Evolutionary conservation across 192 early-diverging fungal species (phyloP), one percentile per base, ranked within the genome.

Genomic region (Podila clonocystis): DNA sequence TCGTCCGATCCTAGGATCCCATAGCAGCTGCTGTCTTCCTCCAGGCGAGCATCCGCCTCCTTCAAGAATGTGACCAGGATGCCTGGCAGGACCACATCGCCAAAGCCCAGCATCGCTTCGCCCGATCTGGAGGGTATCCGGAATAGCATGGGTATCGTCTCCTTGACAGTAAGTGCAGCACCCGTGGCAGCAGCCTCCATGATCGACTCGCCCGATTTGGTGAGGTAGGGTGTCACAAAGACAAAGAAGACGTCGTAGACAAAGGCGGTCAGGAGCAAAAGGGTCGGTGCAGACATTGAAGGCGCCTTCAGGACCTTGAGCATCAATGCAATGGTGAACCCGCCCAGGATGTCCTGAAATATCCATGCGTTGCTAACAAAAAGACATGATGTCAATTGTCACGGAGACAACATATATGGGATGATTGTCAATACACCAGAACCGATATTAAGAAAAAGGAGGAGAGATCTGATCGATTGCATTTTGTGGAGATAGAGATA

Each of bases 181-280:
- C 83, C 83, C 48, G 83, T 84, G 1, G 83, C 83, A 9, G 83
- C 83, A 45, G 83, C 76, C 28, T 82, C 83, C 83, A 84, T 84
- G 29, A 84, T 74, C 9, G 83, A 84, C 38, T 84, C 72, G 38
- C 83, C 77, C 22, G 70, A 70, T 59, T 62, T 65, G 22, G 83
- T 84, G 11, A 84, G 63, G 69, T 80, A 70, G 2, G 83, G 78
- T 29, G 83, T 80, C 24, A 84, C 73, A 68, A 84, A 84, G 24
- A 84, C 83, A 31, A 77, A 84, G 60, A 84, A 84, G 61, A 84
- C 73, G 38, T 82, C 83, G 48, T 84, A 84, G 15, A 82, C 49
- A 65, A 84, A 84, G 0, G 83, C 83, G 0, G 73, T 62, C 9
- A 82, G 33, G 34, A 84, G 83, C 0, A 84, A 68, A 1, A 84